Conservation (phyloP, 164 flowering plant species). For the grape (Vitis vinifera) region ASM3070453v1 NC_081821.1:1378001-1378500, state of each 20-base stretch:
- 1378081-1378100: not conserved
- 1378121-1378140: conserved; percentile 3
- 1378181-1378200: not conserved
- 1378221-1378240: not conserved
- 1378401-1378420: no score
- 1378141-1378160: conserved; percentile 13
- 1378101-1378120: conserved; percentile 4
- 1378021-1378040: not conserved
- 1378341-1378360: no score
- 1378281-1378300: not conserved
- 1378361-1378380: no score
- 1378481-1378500: no score
- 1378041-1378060: not conserved
- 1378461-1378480: no score
- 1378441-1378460: no score
- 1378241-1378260: no score
- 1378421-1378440: no score
- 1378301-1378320: not conserved
- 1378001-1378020: not conserved
- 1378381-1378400: no score
- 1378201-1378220: no score
- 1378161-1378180: conserved; percentile 19
- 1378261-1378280: not conserved
- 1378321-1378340: not conserved
- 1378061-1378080: not conserved